phyloP scores from a whole-genome alignment of 345 rosid genomes.

The Citrus maxima region DNA sequence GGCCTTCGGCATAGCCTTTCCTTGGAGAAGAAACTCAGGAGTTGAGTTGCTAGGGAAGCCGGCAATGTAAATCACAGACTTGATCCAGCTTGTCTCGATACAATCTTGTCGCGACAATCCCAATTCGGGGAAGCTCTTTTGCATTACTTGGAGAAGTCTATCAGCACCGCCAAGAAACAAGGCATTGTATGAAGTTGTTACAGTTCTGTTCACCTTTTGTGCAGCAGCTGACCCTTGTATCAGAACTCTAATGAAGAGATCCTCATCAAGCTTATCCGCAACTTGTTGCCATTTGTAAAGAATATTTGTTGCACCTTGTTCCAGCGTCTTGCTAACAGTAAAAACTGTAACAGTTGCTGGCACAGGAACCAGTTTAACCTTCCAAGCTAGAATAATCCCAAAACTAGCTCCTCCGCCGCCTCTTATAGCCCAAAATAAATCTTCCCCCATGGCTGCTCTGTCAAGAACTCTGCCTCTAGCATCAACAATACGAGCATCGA shows the following conservation, averaged over 20 bases:
- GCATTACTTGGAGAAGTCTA: slow-evolving; percentile 25
- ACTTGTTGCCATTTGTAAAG: slow-evolving; percentile 25
- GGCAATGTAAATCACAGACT: slow-evolving; percentile 10
- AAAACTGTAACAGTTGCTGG: slow-evolving; percentile 25
- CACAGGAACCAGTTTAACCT: slow-evolving; percentile 21
- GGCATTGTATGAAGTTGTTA: slow-evolving; percentile 18
- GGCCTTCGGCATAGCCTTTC: slow-evolving; percentile 13
- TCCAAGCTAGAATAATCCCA: slow-evolving; percentile 21
- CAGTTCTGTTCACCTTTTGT: slow-evolving; percentile 5
- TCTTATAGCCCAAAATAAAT: slow-evolving; percentile 26
- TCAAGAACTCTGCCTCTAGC: slow-evolving; percentile 18
- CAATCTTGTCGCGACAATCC: slow-evolving; percentile 30
- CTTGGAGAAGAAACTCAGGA: slow-evolving; percentile 30
- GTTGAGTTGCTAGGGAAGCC: slow-evolving; percentile 22
- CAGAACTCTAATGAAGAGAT: slow-evolving; percentile 22
- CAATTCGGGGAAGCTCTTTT: slow-evolving; percentile 33
- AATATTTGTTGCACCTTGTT: slow-evolving; percentile 21
- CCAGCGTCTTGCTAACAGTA: slow-evolving; percentile 17
- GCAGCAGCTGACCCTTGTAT: neutral
- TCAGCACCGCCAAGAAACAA: slow-evolving; percentile 13
- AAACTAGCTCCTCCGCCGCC: slow-evolving; percentile 27
- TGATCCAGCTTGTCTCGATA: slow-evolving; percentile 38
- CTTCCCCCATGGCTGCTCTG: slow-evolving; percentile 20
- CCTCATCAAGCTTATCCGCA: slow-evolving; percentile 15
- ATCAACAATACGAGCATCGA: slow-evolving; percentile 18